Evolutionary conservation across 257 asterid species (phyloP).

Genomic region (Knoxia roxburghii): DNA sequence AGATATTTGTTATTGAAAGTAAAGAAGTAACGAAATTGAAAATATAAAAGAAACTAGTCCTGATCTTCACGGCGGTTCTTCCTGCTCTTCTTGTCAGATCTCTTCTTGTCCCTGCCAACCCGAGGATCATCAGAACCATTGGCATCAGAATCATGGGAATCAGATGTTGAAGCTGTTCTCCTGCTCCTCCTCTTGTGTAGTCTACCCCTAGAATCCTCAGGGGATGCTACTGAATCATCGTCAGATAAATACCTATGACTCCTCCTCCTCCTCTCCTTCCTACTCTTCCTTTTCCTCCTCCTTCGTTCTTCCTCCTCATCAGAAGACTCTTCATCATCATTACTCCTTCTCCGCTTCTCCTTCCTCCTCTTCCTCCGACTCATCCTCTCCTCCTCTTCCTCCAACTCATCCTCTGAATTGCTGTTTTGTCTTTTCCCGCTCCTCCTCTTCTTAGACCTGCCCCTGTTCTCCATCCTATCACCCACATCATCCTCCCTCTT

Average conservation of each 20-base stretch:
- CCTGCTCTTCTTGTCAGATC: slow-evolving; percentile 65
- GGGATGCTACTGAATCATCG: slow-evolving; percentile 34
- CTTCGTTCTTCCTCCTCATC: slow-evolving; percentile 13
- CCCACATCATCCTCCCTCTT: slow-evolving; percentile 21
- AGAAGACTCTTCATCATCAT: slow-evolving; percentile 6
- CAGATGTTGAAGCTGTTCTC: slow-evolving; percentile 35
- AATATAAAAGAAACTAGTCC: slow-evolving; percentile 34
- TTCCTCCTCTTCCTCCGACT: slow-evolving; percentile 50
- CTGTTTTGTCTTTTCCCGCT: slow-evolving; percentile 40
- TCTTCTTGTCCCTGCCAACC: slow-evolving; percentile 67
- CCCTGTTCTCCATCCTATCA: slow-evolving; percentile 42
- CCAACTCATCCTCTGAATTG: slow-evolving; percentile 46
- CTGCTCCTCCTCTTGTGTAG: slow-evolving; percentile 53
- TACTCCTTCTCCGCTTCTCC: slow-evolving; percentile 20
- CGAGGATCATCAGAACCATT: slow-evolving; percentile 54
- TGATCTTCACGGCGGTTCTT: slow-evolving; percentile 32
- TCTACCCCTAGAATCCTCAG: slow-evolving; percentile 50
- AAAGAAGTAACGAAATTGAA: no score
- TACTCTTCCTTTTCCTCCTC: slow-evolving; percentile 25
- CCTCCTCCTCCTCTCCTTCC: slow-evolving; percentile 18
- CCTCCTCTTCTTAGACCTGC: slow-evolving; percentile 54
- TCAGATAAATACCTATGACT: slow-evolving; percentile 24
- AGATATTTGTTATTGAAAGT: no score
- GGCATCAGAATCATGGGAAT: slow-evolving; percentile 34
- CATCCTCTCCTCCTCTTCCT: slow-evolving; percentile 48